These are phyloP conservation scores for Yarrowia sp. DNA, from an alignment of 805 yeast genomes.

Conservation along the genomic window DNA sequence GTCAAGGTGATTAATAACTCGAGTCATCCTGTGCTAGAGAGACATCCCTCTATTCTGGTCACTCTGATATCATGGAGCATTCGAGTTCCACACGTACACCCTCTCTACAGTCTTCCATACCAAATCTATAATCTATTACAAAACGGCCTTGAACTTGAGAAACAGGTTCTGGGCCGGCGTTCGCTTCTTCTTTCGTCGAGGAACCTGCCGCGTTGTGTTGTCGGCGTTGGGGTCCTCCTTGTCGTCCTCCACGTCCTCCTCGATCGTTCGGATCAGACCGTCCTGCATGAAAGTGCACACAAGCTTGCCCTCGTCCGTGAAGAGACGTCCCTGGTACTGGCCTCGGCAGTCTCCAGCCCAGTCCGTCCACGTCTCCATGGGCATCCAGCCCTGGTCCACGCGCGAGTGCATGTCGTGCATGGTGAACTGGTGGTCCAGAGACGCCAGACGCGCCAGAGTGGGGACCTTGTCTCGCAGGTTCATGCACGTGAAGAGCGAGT, in stretches of 20 bases:
- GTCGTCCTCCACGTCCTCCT: neutral
- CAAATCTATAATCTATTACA: too few relatives aligned
- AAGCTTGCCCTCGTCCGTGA: constrained; percentile 30
- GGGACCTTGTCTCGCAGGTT: constrained; percentile 33
- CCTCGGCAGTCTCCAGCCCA: constrained; percentile 36
- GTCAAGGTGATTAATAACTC: too few relatives aligned
- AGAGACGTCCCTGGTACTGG: constrained; percentile 38
- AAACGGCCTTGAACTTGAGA: constrained; percentile 1
- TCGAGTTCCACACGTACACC: too few relatives aligned
- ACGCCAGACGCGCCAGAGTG: constrained; percentile 33
- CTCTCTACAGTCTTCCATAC: too few relatives aligned
- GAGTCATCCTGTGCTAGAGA: too few relatives aligned
- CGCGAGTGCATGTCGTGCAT: constrained; percentile 34
- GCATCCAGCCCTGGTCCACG: constrained; percentile 32
- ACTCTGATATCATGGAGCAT: too few relatives aligned
- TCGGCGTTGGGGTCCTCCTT: constrained; percentile 18
- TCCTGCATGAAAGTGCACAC: constrained; percentile 38
- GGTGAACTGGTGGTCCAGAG: constrained; percentile 37
- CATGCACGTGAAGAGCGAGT: constrained; percentile 38
- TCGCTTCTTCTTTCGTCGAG: neutral
- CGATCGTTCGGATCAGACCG: constrained; percentile 32
- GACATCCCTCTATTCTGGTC: too few relatives aligned
- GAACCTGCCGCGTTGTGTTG: constrained; percentile 12
- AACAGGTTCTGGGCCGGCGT: neutral
- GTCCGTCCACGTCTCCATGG: constrained; percentile 39